Conservation (phyloP, 2,329 filamentous ascomycete species). For the Aspergillus brunneoviolaceus region DNA sequence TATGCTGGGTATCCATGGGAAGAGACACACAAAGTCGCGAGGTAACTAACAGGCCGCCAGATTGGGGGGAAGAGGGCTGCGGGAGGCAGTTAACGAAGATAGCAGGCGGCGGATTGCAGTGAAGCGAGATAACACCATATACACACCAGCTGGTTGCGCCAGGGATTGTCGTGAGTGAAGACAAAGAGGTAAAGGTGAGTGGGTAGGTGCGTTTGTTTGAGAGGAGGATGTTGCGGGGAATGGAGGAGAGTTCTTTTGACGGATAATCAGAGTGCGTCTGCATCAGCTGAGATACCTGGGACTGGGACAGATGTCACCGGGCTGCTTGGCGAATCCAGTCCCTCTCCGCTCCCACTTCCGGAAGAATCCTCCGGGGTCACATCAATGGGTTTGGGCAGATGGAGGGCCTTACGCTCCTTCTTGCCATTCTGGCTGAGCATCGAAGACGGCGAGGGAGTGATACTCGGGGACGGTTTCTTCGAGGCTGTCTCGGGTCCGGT, state of each 20-base stretch:
- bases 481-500: conserved; percentile 14
- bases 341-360: conserved; percentile 31
- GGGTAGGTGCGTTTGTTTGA: background rate
- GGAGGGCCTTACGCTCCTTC: conserved; percentile 5
- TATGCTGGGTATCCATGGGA: conserved; percentile 18
- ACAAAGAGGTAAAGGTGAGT: background rate
- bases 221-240: background rate
- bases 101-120: background rate
- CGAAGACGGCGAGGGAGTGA: conserved; percentile 8
- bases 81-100: background rate
- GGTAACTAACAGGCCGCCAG: background rate
- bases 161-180: background rate
- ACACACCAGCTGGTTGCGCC: background rate
- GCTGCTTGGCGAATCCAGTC: conserved; percentile 27
- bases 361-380: conserved; percentile 28
- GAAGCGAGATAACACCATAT: background rate
- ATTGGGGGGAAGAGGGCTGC: background rate
- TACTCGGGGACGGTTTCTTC: conserved; percentile 6
- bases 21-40: conserved; percentile 7
- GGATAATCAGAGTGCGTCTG: background rate
- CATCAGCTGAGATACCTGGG: conserved; percentile 4
- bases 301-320: conserved; percentile 12
- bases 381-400: conserved; percentile 13
- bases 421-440: conserved; percentile 5
- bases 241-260: background rate